Evolutionary conservation across 345 rosid genomes (phyloP).

Genomic region (Eutrema japonicum): DNA sequence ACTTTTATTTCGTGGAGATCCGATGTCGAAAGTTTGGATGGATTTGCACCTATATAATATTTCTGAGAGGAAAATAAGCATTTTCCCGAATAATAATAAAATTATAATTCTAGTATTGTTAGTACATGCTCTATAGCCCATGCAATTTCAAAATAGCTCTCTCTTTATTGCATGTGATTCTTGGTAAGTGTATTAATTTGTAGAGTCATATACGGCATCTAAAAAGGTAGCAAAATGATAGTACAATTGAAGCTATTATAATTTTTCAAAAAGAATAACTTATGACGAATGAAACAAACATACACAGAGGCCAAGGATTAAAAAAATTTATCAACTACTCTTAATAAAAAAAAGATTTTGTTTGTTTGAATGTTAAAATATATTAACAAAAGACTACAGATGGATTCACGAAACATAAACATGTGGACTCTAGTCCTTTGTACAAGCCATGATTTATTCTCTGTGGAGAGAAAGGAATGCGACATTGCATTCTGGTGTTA

Average conservation of each 20-base stretch:
- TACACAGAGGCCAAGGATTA: neutral
- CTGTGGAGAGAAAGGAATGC: too few species aligned
- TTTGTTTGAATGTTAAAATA: neutral
- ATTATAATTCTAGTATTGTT: neutral
- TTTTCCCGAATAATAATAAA: neutral
- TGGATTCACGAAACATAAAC: neutral
- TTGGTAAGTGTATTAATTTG: constrained; percentile 24
- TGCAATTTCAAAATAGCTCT: constrained; percentile 13
- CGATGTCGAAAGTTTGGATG: too few species aligned
- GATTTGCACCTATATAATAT: too few species aligned
- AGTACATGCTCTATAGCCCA: constrained; percentile 17
- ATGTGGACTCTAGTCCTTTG: too few species aligned
- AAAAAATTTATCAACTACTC: neutral
- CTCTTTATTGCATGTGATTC: constrained; percentile 31
- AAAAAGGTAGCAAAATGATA: constrained; percentile 14
- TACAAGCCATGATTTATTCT: too few species aligned
- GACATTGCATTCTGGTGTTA: too few species aligned
- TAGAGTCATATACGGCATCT: constrained; percentile 26
- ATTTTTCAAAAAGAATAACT: neutral
- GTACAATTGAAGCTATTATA: neutral
- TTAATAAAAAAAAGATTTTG: neutral
- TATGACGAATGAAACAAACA: neutral
- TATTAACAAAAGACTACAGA: neutral
- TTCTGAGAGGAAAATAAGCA: too few species aligned
- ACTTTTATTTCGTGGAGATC: too few species aligned